A percentile compares a stretch with the other conserved stretches of the same genome.
Conservation (phyloP, 805 yeast genomes). For the Saturnispora galanensis region DNA sequence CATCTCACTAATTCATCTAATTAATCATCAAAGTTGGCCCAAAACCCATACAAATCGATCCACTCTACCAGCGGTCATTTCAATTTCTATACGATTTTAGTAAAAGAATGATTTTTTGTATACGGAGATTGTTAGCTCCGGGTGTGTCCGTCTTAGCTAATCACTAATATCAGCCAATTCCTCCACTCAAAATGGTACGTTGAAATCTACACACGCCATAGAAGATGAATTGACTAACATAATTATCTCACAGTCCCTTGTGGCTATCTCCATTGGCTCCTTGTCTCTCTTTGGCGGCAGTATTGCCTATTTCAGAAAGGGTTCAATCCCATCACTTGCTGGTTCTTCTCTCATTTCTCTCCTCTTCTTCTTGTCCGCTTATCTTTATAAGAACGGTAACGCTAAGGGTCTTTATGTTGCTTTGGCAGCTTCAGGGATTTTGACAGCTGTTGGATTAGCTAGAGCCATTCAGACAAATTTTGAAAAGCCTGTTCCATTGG, state of each 20-base stretch:
- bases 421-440: slow-evolving; percentile 54
- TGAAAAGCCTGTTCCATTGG: slow-evolving; percentile 64
- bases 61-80: too few relatives aligned
- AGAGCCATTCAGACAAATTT: slow-evolving; percentile 46
- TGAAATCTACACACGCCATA: background rate
- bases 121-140: too few relatives aligned
- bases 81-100: too few relatives aligned
- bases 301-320: slow-evolving; percentile 38
- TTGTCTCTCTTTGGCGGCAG: slow-evolving; percentile 25
- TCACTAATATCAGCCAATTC: too few relatives aligned
- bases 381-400: slow-evolving; percentile 59
- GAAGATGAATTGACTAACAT: background rate
- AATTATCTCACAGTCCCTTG: background rate
- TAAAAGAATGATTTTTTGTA: too few relatives aligned
- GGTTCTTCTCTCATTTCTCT: slow-evolving; percentile 63
- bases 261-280: slow-evolving; percentile 12
- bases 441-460: slow-evolving; percentile 63
- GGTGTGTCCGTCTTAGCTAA: too few relatives aligned
- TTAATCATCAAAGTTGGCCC: too few relatives aligned
- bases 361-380: slow-evolving; percentile 61
- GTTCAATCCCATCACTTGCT: slow-evolving; percentile 68
- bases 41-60: too few relatives aligned
- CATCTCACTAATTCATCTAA: too few relatives aligned
- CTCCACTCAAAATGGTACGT: background rate
- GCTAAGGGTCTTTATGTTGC: slow-evolving; percentile 80